Percentiles rank a stretch among this genome's conserved stretches.
Evolutionary conservation across 345 rosid species (phyloP).

Genomic region (Psidium guajava): DNA sequence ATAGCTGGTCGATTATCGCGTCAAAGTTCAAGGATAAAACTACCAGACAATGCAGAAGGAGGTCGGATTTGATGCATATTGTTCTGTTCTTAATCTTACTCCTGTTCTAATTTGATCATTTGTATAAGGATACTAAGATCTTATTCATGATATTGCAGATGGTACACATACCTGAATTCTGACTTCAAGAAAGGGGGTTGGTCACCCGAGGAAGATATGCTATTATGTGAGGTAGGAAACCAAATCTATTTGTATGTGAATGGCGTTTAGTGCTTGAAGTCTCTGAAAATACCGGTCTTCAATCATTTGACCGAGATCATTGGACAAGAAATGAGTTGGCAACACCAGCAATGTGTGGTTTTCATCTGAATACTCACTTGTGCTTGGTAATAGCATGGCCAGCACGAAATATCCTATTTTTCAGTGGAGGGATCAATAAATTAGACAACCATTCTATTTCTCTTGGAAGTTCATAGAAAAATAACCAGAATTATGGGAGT

Average conservation of each 20-base stretch:
- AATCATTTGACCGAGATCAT: not conserved
- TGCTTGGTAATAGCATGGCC: not conserved
- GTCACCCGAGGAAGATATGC: slow-evolving; percentile 96
- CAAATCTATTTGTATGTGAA: not conserved
- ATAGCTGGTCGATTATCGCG: slow-evolving; percentile 92
- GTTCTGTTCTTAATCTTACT: not conserved
- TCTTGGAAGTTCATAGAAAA: not conserved
- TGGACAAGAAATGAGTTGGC: not conserved
- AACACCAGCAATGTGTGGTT: not conserved
- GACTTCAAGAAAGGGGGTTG: slow-evolving; percentile 99
- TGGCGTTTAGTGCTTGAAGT: not conserved
- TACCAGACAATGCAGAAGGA: slow-evolving; percentile 94
- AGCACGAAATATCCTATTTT: not conserved
- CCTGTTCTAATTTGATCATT: not conserved
- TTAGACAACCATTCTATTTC: not conserved
- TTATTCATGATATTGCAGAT: slow-evolving; percentile 30
- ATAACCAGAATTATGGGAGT: not conserved
- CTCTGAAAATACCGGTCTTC: not conserved
- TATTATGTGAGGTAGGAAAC: slow-evolving; percentile 71
- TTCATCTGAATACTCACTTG: not conserved
- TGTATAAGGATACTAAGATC: not conserved
- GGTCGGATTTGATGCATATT: slow-evolving; percentile 27
- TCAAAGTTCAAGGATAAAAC: slow-evolving; percentile 88
- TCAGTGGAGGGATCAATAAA: not conserved
- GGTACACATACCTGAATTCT: slow-evolving; percentile 92